A percentile compares a stretch with the other conserved stretches of the same genome.
phyloP scores from a whole-genome alignment of 768 basidiomycete genomes.

The Boletus coccyginus region DNA sequence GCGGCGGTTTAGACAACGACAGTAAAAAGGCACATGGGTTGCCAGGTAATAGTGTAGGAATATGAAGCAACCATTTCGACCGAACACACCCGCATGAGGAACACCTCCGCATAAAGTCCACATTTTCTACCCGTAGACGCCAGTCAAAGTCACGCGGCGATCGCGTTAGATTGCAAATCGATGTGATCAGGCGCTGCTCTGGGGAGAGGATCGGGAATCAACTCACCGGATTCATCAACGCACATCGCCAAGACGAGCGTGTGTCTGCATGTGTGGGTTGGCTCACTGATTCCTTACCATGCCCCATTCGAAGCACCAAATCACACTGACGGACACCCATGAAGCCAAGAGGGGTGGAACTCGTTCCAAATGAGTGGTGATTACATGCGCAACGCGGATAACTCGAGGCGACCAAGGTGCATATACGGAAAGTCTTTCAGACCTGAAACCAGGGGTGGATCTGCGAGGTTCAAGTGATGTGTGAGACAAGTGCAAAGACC shows the following conservation, averaged over 20 bases:
- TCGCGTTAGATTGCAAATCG: constrained; percentile 1
- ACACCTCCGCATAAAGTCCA: constrained; percentile 1
- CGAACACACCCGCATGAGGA: neutral
- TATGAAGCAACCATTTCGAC: neutral
- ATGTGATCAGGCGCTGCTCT: constrained; percentile 1
- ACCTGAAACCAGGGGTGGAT: constrained; percentile 4
- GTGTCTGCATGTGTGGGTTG: neutral
- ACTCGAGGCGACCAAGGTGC: constrained; percentile 17
- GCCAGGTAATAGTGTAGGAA: neutral
- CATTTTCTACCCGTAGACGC: neutral
- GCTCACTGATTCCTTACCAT: neutral
- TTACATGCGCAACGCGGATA: constrained; percentile 15
- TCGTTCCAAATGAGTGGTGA: neutral
- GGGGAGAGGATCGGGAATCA: neutral
- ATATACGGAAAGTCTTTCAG: neutral
- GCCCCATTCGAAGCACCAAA: neutral
- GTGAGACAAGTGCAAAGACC: constrained; percentile 4
- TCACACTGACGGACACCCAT: constrained; percentile 3
- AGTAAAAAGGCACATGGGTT: neutral
- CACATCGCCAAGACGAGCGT: neutral
- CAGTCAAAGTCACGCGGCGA: constrained; percentile 8
- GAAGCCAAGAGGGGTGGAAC: constrained; percentile 9
- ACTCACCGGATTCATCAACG: neutral
- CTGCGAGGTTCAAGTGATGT: constrained; percentile 1
- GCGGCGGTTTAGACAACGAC: neutral